Base-by-base conservation (phyloP, 2,329 filamentous ascomycete species). In the Blastomyces gilchristii region DNA sequence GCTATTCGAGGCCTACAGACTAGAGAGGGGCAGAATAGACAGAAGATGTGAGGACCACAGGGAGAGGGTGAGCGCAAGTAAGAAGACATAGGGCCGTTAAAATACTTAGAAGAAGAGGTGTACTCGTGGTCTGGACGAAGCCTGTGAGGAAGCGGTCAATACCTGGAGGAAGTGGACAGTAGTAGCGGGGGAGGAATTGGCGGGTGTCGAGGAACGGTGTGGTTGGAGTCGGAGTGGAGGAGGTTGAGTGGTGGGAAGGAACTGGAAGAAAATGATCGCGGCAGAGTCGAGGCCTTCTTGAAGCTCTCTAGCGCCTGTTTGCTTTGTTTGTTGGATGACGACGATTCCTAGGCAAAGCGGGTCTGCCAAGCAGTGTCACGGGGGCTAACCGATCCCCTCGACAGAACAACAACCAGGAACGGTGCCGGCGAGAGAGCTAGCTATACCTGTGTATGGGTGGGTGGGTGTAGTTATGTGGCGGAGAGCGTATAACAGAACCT, bases 41-140 rank as follows among this genome's bases (percentile, higher is more conserved):
- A 34, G 41, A 31, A 59, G 57, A 43, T 57, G 8, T 14, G 25
- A 47, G 34, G 41, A 49, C 34, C 41, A 54, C 37, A 54, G 37
- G 43, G 39, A 62, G 39, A 62, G 22, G 49, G 37, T 31, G 50
- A 54, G 31, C 60, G 37, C 39, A 54, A 43, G 37, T 53, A 47
- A 56, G 50, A 45, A 41, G 60, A 54, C 39, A 62, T 56, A 62
- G 50, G 74, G 71, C 16, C 41, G 54, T 59, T 49, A 25, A 25
- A 47, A 41, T 49, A 59, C 41, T 18, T 41, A 57, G 9, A 56
- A 22, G 9, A 56, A 22, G 18, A 39, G 9, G 31, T 16, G 25
- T 53, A 34, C 25, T 25, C 22, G 50, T 31, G 1, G 50, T 39
- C 28, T 57, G 4, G 37, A 39, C 11, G 54, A 57, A 39, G 8